Evolutionary conservation across 2,329 filamentous ascomycete genomes (phyloP).

Genomic region (Pseudocercospora macadamiae): DNA sequence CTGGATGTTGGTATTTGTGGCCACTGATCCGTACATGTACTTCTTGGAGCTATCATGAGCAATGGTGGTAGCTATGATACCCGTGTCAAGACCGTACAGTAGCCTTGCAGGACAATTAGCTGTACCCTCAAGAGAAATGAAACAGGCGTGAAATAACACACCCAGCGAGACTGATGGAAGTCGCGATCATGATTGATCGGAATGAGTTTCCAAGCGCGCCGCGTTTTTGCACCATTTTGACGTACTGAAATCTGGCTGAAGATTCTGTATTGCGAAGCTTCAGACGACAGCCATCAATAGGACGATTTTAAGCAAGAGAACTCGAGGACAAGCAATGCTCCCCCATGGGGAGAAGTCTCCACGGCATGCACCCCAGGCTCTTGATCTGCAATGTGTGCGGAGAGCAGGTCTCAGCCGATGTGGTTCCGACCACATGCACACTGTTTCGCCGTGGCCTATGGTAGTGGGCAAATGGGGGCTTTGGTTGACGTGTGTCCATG

Average conservation of each 20-base stretch:
- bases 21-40: constrained; percentile 38
- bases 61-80: constrained; percentile 41
- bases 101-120: neutral
- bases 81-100: constrained; percentile 20
- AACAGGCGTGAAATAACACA: neutral
- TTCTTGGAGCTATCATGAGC: constrained; percentile 39
- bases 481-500: too few species aligned
- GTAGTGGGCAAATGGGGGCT: too few species aligned
- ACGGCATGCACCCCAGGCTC: neutral
- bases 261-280: neutral
- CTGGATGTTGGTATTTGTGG: constrained; percentile 32
- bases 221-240: constrained; percentile 5
- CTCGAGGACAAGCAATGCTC: neutral
- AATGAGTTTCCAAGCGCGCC: constrained; percentile 6
- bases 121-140: neutral
- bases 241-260: neutral
- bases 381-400: neutral
- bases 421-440: too few species aligned
- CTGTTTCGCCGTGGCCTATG: too few species aligned
- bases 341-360: neutral
- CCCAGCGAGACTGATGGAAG: constrained; percentile 9
- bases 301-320: too few species aligned
- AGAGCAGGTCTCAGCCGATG: neutral
- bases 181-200: constrained; percentile 8
- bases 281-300: too few species aligned